Conservation (phyloP, 2,329 filamentous ascomycete genomes). For the Waltergamsia citrina region DNA sequence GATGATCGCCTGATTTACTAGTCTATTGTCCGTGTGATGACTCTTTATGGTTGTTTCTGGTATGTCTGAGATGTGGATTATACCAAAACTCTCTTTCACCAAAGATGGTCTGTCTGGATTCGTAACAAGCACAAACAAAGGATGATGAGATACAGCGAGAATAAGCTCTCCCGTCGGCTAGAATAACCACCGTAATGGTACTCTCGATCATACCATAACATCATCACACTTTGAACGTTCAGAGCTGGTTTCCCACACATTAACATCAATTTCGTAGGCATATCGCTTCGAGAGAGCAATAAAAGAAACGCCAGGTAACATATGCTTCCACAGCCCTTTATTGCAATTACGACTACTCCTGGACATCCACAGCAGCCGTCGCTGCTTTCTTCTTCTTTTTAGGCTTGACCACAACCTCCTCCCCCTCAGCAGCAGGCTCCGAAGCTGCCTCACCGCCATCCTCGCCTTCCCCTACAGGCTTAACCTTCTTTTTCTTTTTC, state of each 20-base stretch:
- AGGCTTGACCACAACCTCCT: constrained; percentile 15
- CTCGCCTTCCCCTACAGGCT: constrained; percentile 9
- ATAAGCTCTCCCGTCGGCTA: too few species aligned
- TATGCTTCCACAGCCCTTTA: neutral
- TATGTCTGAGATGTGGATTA: neutral
- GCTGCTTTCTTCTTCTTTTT: constrained; percentile 38
- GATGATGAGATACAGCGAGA: too few species aligned
- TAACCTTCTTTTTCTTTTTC: constrained; percentile 35
- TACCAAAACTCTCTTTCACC: too few species aligned
- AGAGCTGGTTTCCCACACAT: too few species aligned
- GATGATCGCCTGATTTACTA: neutral
- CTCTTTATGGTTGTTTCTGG: neutral
- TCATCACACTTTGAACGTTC: too few species aligned
- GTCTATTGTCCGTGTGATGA: neutral
- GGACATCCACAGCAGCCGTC: constrained; percentile 19
- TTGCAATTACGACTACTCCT: constrained; percentile 8
- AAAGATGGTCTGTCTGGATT: too few species aligned
- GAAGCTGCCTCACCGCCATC: constrained; percentile 9
- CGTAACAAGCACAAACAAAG: too few species aligned
- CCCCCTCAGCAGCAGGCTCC: constrained; percentile 7
- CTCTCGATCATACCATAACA: too few species aligned
- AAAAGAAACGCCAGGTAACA: neutral
- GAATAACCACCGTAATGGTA: too few species aligned
- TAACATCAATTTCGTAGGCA: too few species aligned
- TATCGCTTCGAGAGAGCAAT: too few species aligned